Base-by-base conservation (phyloP, 495 filamentous ascomycete species). In the Paragyromitra xinjiangensis region DNA sequence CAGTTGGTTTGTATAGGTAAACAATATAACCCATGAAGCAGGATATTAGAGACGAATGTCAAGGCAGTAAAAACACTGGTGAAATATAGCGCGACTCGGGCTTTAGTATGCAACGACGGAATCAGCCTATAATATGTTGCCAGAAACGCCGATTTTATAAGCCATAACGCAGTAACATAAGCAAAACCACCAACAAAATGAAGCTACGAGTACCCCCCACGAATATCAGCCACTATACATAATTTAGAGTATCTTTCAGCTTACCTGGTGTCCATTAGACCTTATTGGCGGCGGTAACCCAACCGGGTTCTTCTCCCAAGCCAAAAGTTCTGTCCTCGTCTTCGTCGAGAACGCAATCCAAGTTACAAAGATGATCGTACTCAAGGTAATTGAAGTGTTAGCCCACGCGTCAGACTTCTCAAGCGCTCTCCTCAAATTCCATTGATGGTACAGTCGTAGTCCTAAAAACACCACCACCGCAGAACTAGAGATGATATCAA, bases 321-420 rank as follows among this genome's bases (percentile, higher is more conserved):
- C 51, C 29, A 73, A 4, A 11, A 73, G 71, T 16, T 58, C 63
- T 48, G 67, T 22, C n/a, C 71, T 40, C 26, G 71, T 73, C 39
- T 73, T 73, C n/a, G 71, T 73, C 4, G 71, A 73, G 51, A 73
- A 66, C 7, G 39, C 34, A 12, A 73, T n/a, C 71, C 63, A 73
- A 11, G 40, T 61, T 29, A 67, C 16, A 16, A 73, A 61, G 39
- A 73, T 67, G 4, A 22, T 48, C 26, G 71, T 67, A 24, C 71
- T 73, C 12, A 73, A 11, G 14, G 42, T 50, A n/a, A 73, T 67
- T 16, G 62, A 59, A 5, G 51, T 59, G 8, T 73, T 73, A 1
- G 71, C 71, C 63, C 71, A 73, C 6, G 67, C 61, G n/a, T 73
- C 71, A 19, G 62, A 66, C 24, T 59, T 65, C 51, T 73, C 71